Conservation (phyloP, 768 basidiomycete species). For the Suillus paluster region DNA sequence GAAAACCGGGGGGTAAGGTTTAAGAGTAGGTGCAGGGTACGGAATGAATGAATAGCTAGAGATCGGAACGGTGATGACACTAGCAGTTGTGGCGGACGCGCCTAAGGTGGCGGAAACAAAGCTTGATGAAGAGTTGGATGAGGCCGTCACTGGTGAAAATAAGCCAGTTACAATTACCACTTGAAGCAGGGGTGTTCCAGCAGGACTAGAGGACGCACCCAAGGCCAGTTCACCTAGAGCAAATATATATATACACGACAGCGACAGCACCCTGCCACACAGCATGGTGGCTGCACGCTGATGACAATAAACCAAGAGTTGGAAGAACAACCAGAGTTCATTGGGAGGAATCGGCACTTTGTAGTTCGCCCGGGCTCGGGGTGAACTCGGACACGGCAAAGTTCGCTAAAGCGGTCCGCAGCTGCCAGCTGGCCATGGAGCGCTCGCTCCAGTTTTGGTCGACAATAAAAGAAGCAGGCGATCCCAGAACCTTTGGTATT, state of each 20-base stretch:
- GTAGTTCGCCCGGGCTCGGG: too few relatives aligned
- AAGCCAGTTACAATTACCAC: background rate
- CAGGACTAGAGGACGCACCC: background rate
- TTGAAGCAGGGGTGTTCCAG: background rate
- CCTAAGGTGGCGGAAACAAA: constrained; percentile 7
- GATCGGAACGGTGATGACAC: constrained; percentile 38
- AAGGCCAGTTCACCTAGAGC: background rate
- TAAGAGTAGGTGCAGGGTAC: constrained; percentile 58
- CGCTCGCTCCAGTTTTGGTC: too few relatives aligned
- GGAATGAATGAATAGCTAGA: constrained; percentile 49
- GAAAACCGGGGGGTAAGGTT: constrained; percentile 52
- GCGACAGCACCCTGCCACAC: background rate
- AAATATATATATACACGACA: background rate
- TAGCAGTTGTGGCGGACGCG: constrained; percentile 20
- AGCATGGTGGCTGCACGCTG: constrained; percentile 1
- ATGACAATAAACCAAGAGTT: background rate
- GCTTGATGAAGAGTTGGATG: background rate
- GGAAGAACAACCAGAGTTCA: background rate
- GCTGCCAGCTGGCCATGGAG: too few relatives aligned
- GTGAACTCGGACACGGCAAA: too few relatives aligned
- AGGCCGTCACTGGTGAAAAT: background rate
- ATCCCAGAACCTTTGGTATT: too few relatives aligned
- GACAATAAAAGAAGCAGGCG: too few relatives aligned
- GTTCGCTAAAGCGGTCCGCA: too few relatives aligned
- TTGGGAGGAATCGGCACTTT: too few relatives aligned